Base-by-base conservation (phyloP, 176 grass and related monocot species). In the Elaeis guineensis region DNA sequence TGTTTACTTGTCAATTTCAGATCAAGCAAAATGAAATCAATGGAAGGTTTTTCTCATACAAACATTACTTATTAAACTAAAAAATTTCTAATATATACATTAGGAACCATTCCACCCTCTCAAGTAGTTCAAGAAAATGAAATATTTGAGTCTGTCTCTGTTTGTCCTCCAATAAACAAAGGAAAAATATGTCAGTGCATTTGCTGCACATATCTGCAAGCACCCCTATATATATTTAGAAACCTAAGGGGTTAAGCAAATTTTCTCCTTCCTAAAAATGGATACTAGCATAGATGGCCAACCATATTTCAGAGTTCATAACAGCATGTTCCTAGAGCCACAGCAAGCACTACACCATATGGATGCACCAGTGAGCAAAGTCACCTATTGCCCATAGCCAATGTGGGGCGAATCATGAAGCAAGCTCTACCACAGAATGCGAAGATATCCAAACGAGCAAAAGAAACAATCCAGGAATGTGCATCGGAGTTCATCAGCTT, bases 391-490 rank as follows among this genome's bases (percentile, higher is more conserved):
- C 89, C 89, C 3, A 95, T 89, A 5, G 78, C 89, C 28, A 85
- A 89, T 23, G 65, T 95, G 2, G 85, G 89, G 12, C 54, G 81
- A 26, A 85, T 95, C 66, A 95, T 95, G 85, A 89, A 79, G 85
- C 72, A 71, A 17, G 72, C 39, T 26, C 65, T 95, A 19, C 85
- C 85, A 7, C 71, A 78, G 18, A 72, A 89, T 52, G 78, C 80
- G 25, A 95, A 95, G 81, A 77, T 95, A 22, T 95, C 85, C 0
- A 95, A 95, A 79, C 29, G 17, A 8, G 81, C 85, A 16, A 95
- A 89, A 69, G 85, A 95, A 75, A 79, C 72, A 5, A 82, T 95
- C 63, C 85, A 89, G 49, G 85, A 95, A 65, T 95, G 89, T 12
- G 75, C 76, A 19, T 82, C 89, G 0, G 89, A 95, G 85, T 85